phyloP scores from a whole-genome alignment of 192 early-diverging fungal species.

The Podila horticola region DNA sequence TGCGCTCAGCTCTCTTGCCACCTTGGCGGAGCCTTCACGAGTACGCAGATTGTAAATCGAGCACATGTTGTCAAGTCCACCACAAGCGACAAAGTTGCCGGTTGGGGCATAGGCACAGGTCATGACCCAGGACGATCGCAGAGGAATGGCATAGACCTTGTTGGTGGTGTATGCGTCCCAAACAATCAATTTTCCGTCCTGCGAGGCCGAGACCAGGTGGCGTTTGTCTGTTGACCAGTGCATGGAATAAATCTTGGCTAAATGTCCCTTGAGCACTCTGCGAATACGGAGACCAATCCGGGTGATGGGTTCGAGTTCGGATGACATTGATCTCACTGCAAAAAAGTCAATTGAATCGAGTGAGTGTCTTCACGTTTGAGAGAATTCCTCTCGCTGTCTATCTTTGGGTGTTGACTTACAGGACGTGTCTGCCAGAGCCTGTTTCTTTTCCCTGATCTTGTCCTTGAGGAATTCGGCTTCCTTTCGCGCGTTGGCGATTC shows the following conservation, averaged over 20 bases:
- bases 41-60: conserved; percentile 98
- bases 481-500: conserved; percentile 88
- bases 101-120: conserved; percentile 99
- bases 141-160: conserved; percentile 98
- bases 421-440: conserved; percentile 95
- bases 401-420: conserved; percentile 62
- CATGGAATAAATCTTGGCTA: conserved; percentile 99
- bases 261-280: conserved; percentile 96
- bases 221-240: conserved; percentile 99
- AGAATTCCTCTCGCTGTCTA: not conserved
- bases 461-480: conserved; percentile 98
- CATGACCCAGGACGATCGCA: conserved; percentile 99
- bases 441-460: conserved; percentile 92
- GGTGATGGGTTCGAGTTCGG: conserved; percentile 90
- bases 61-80: conserved; percentile 99
- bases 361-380: not conserved
- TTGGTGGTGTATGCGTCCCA: conserved; percentile 99
- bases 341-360: too few species aligned
- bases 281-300: conserved; percentile 96
- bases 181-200: conserved; percentile 99
- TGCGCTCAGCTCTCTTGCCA: conserved; percentile 92
- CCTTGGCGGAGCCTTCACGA: conserved; percentile 92
- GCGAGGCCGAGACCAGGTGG: conserved; percentile 97
- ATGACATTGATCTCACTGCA: conserved; percentile 88
- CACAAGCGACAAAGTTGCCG: conserved; percentile 98